Percentiles rank a stretch among this genome's conserved stretches.
phyloP scores from a whole-genome alignment of 2,329 filamentous ascomycete genomes.

The Trichoderma cornu-damae region DNA sequence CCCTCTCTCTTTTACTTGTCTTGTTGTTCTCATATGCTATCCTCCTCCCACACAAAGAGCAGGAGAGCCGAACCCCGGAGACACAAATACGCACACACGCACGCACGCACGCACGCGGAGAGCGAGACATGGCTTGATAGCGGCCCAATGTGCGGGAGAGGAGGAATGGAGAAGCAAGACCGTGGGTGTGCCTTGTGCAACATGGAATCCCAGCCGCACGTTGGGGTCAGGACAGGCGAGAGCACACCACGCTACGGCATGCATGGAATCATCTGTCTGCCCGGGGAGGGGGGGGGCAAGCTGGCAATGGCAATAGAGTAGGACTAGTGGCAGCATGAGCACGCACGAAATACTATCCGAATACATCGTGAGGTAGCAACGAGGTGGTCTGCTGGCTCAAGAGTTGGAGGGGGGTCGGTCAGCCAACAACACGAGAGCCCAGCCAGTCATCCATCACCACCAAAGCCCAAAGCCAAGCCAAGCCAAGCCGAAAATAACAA shows the following conservation, averaged over 20 bases:
- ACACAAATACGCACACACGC: no score
- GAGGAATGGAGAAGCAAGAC: background rate
- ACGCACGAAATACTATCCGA: constrained; percentile 1
- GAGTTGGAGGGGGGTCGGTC: constrained; percentile 5
- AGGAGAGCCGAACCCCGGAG: background rate
- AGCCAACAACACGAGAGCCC: background rate
- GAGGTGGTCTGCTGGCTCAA: constrained; percentile 8
- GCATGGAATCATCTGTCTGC: constrained; percentile 6
- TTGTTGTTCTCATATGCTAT: background rate
- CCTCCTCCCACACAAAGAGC: background rate
- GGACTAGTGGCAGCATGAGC: background rate
- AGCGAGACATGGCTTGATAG: constrained; percentile 3
- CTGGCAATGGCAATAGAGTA: background rate
- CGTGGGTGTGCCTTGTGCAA: constrained; percentile 7
- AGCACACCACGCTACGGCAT: constrained; percentile 10
- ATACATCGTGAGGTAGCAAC: background rate
- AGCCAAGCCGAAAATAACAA: no score
- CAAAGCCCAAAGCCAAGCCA: constrained; percentile 2
- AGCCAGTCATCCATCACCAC: constrained; percentile 3
- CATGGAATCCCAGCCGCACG: constrained; percentile 9
- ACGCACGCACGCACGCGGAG: background rate
- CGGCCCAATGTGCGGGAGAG: background rate
- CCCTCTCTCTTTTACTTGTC: background rate
- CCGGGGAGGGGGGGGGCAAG: background rate
- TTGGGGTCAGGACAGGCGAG: background rate